Evolutionary conservation across 306 rosid species (phyloP).

Genomic region (Cajanus cajan): DNA sequence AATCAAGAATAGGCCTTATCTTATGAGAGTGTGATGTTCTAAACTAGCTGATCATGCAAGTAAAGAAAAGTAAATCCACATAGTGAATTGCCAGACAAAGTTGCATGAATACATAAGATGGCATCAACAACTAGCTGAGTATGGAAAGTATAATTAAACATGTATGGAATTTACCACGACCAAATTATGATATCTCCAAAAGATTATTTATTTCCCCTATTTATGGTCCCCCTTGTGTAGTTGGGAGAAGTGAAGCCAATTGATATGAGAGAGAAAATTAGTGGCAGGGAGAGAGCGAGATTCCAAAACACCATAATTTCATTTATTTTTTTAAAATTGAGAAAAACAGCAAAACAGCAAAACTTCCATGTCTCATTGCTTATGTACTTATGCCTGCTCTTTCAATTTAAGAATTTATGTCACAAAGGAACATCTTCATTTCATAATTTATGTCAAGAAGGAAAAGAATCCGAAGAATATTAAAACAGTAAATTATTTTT

Average conservation of each 20-base stretch:
- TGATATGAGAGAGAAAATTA: constrained; percentile 46
- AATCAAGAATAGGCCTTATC: not conserved
- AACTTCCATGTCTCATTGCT: constrained; percentile 46
- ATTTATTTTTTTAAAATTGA: not conserved
- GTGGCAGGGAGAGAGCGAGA: constrained; percentile 21
- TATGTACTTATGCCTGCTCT: constrained; percentile 45
- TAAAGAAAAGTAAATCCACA: not conserved
- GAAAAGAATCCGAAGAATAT: constrained; percentile 40
- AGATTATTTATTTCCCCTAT: constrained; percentile 39
- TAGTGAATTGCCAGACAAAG: not conserved
- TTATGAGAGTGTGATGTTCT: not conserved
- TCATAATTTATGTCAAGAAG: constrained; percentile 49
- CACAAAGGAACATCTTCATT: constrained; percentile 31
- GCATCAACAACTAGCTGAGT: constrained; percentile 18
- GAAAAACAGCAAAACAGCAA: not conserved
- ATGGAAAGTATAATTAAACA: constrained; percentile 24
- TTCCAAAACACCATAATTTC: constrained; percentile 43
- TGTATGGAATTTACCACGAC: constrained; percentile 30
- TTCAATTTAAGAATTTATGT: constrained; percentile 49
- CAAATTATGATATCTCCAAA: constrained; percentile 13
- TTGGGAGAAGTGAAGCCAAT: constrained; percentile 48
- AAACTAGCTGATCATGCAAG: not conserved
- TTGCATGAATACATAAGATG: constrained; percentile 17
- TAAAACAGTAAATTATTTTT: not conserved
- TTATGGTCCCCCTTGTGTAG: constrained; percentile 46